Conservation (phyloP, 805 yeast genomes). For the Candida oleophila region DNA sequence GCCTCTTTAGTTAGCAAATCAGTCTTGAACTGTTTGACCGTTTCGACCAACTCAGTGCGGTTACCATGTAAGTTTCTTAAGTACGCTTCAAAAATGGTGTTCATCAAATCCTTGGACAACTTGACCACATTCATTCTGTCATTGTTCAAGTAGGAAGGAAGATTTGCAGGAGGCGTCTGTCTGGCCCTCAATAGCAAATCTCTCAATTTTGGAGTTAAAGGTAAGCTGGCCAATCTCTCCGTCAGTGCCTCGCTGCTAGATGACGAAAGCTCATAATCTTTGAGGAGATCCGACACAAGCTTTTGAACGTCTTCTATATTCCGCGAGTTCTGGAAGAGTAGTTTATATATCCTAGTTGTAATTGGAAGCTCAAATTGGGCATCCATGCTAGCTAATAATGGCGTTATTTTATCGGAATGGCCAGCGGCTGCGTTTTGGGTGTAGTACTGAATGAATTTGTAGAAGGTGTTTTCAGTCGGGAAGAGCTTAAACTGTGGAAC, state of each 20-base stretch:
- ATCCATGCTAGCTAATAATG: conserved; percentile 17
- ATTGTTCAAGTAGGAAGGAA: conserved; percentile 6
- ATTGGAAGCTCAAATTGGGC: conserved; percentile 24
- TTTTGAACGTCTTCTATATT: not conserved
- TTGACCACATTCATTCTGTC: conserved; percentile 19
- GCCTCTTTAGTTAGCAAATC: not conserved
- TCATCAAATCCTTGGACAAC: conserved; percentile 18
- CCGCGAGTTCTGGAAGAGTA: conserved; percentile 17
- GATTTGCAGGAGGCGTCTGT: not conserved
- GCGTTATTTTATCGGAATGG: not conserved
- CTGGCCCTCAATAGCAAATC: conserved; percentile 10
- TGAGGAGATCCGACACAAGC: conserved; percentile 7
- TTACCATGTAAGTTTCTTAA: not conserved
- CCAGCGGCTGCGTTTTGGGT: conserved; percentile 7
- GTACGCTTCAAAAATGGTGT: conserved; percentile 14
- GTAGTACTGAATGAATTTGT: conserved; percentile 17
- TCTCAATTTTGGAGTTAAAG: conserved; percentile 12
- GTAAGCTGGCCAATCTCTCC: conserved; percentile 6
- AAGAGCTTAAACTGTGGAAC: conserved; percentile 9
- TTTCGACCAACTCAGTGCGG: not conserved
- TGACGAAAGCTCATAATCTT: conserved; percentile 5
- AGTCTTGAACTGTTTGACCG: not conserved
- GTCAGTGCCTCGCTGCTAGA: not conserved
- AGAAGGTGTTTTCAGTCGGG: conserved; percentile 27
- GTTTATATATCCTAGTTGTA: conserved; percentile 28